These are phyloP conservation scores for Acephala macrosclerotiorum DNA, from an alignment of 2,329 filamentous ascomycete species.

Conservation along the genomic window DNA sequence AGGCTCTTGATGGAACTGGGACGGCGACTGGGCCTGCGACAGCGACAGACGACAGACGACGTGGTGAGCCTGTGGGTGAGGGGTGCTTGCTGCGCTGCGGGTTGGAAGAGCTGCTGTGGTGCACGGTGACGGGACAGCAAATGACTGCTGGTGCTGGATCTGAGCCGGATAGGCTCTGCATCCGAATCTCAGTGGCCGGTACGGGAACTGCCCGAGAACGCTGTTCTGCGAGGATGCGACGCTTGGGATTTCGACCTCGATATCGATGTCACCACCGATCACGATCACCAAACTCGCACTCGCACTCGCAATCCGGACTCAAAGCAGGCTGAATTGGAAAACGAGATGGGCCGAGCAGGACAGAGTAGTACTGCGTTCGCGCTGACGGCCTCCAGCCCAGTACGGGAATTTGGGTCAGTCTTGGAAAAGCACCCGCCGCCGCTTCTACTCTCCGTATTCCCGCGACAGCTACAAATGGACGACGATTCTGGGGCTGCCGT, in stretches of 20 bases:
- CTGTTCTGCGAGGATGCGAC: slow-evolving; percentile 3
- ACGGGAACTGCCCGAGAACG: background rate
- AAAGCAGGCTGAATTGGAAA: slow-evolving; percentile 16
- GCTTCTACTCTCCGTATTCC: background rate
- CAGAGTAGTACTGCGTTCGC: slow-evolving; percentile 4
- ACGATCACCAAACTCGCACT: slow-evolving; percentile 7
- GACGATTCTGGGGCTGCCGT: background rate
- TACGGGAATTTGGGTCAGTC: slow-evolving; percentile 13
- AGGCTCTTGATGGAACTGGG: background rate
- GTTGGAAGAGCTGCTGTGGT: background rate
- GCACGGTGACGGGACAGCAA: slow-evolving; percentile 6
- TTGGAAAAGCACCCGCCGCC: background rate
- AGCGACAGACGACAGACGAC: background rate
- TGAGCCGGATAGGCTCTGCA: slow-evolving; percentile 25
- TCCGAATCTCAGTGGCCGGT: slow-evolving; percentile 25
- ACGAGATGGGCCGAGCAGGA: background rate
- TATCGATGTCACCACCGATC: slow-evolving; percentile 4
- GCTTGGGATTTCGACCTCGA: slow-evolving; percentile 2
- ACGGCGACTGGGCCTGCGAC: background rate
- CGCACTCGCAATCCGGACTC: background rate
- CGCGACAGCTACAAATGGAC: background rate
- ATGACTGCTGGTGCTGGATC: slow-evolving; percentile 9
- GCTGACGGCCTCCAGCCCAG: slow-evolving; percentile 8
- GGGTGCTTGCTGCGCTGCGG: slow-evolving; percentile 1
- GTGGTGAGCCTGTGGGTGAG: slow-evolving; percentile 4